A percentile compares a stretch with the other conserved stretches of the same genome.
Conservation (phyloP, 176 grass and related monocot genomes). For the Tuctoria greenei region DNA sequence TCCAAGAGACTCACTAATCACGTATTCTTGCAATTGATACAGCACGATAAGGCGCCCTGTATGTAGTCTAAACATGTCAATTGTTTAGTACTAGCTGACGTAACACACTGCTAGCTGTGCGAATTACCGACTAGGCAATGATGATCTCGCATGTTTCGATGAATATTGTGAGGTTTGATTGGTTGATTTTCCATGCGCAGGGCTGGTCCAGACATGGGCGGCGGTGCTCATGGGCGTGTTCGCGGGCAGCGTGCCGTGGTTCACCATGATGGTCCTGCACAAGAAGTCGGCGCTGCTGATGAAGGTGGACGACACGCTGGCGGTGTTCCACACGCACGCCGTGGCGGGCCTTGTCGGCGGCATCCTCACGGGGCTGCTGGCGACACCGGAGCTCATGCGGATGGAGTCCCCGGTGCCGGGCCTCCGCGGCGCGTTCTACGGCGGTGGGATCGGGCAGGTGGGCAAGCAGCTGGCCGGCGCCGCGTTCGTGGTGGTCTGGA, state of each 20-base stretch:
- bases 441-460: conserved; percentile 53
- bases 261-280: conserved; percentile 85
- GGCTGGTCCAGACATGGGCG: conserved; percentile 61
- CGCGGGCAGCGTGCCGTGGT: conserved; percentile 72
- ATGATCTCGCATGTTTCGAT: too few relatives aligned
- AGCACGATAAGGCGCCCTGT: too few relatives aligned
- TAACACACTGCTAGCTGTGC: too few relatives aligned
- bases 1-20: too few relatives aligned
- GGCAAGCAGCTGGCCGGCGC: conserved; percentile 69
- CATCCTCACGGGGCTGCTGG: conserved; percentile 57
- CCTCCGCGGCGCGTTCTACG: conserved; percentile 58
- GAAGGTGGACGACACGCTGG: conserved; percentile 67
- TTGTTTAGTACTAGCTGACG: too few relatives aligned
- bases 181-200: too few relatives aligned
- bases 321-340: conserved; percentile 70
- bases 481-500: conserved; percentile 61
- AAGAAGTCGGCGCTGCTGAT: conserved; percentile 65
- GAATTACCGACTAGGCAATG: too few relatives aligned
- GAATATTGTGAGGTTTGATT: too few relatives aligned
- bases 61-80: too few relatives aligned
- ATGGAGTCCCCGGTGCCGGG: too few relatives aligned
- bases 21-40: too few relatives aligned
- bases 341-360: conserved; percentile 69
- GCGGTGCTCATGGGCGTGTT: conserved; percentile 60
- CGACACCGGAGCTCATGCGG: not conserved